Percentiles rank a stretch among this genome's conserved stretches.
Conservation (phyloP, 345 rosid genomes). For the Citrus cavaleriei region DNA sequence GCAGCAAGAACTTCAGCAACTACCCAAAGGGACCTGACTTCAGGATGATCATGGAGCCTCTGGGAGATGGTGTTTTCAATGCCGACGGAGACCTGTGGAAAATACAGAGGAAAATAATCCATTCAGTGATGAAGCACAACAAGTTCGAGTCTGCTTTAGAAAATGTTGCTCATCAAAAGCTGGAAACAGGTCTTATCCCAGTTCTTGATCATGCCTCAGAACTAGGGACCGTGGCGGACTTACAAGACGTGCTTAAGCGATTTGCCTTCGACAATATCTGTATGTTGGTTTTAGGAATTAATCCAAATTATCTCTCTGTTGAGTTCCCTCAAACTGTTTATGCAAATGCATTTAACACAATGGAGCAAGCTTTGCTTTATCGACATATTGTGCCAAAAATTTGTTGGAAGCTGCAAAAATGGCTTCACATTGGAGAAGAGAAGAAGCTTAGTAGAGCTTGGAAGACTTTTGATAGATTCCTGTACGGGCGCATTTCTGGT, state of each 20-base stretch:
- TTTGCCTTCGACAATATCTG: slow-evolving; percentile 24
- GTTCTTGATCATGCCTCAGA: slow-evolving; percentile 5
- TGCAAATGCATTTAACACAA: no score
- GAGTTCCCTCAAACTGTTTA: slow-evolving; percentile 7
- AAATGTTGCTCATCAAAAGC: not conserved
- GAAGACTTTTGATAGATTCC: not conserved
- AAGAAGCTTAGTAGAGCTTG: not conserved
- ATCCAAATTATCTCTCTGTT: slow-evolving; percentile 16
- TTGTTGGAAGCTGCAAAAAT: not conserved
- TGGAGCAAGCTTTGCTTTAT: not conserved
- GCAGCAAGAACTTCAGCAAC: slow-evolving; percentile 16
- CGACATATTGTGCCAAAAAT: not conserved
- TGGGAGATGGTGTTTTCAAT: slow-evolving; percentile 14
- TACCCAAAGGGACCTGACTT: slow-evolving; percentile 14
- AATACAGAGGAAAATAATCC: slow-evolving; percentile 12
- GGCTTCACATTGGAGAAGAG: not conserved
- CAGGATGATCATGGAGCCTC: slow-evolving; percentile 13
- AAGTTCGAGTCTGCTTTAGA: not conserved
- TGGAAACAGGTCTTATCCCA: not conserved
- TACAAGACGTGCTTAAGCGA: slow-evolving; percentile 21
- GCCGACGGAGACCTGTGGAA: slow-evolving; percentile 10
- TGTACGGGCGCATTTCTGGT: not conserved
- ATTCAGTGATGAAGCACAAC: not conserved
- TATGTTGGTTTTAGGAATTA: slow-evolving; percentile 17
- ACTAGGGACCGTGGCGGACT: slow-evolving; percentile 3